Conservation (phyloP, 495 filamentous ascomycete species). For the Penicillium argentinense region DNA sequence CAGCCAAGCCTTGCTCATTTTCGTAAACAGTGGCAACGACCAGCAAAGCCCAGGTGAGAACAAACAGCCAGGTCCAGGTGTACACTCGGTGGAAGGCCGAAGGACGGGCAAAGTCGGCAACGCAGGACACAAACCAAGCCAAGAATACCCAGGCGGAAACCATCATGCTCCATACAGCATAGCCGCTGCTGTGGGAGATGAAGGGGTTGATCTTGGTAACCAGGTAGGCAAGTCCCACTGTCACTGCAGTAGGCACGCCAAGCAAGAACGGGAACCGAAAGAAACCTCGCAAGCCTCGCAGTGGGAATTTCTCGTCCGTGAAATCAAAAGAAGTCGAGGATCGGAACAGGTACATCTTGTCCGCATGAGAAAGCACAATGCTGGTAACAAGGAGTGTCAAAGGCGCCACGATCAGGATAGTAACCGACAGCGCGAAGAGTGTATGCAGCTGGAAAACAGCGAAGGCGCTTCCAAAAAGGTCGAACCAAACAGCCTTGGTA, state of each 20-base stretch:
- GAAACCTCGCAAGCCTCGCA: conserved; percentile 77
- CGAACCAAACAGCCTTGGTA: conserved; percentile 85
- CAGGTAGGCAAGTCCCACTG: conserved; percentile 73
- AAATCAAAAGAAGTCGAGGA: conserved; percentile 58
- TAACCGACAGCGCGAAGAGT: conserved; percentile 84
- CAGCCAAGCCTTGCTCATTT: conserved; percentile 67
- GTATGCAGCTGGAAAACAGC: conserved; percentile 76
- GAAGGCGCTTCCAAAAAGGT: conserved; percentile 80
- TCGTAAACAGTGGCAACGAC: conserved; percentile 72
- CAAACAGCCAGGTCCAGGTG: conserved; percentile 79
- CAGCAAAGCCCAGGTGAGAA: conserved; percentile 68
- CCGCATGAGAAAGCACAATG: conserved; percentile 60
- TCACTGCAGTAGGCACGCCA: conserved; percentile 62
- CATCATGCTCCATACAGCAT: conserved; percentile 85
- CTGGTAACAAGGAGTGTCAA: conserved; percentile 66
- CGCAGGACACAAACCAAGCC: conserved; percentile 81
- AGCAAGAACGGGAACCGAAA: conserved; percentile 82
- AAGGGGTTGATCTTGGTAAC: conserved; percentile 80
- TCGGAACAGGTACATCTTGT: conserved; percentile 82
- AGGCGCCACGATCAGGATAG: conserved; percentile 74
- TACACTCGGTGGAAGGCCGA: conserved; percentile 83
- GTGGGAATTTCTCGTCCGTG: conserved; percentile 57
- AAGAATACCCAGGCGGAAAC: conserved; percentile 75
- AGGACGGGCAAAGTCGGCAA: conserved; percentile 79
- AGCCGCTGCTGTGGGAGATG: conserved; percentile 83